Percentiles rank a stretch among this genome's conserved stretches.
Conservation (phyloP, 2,329 filamentous ascomycete species). For the Penicillium freii region DNA sequence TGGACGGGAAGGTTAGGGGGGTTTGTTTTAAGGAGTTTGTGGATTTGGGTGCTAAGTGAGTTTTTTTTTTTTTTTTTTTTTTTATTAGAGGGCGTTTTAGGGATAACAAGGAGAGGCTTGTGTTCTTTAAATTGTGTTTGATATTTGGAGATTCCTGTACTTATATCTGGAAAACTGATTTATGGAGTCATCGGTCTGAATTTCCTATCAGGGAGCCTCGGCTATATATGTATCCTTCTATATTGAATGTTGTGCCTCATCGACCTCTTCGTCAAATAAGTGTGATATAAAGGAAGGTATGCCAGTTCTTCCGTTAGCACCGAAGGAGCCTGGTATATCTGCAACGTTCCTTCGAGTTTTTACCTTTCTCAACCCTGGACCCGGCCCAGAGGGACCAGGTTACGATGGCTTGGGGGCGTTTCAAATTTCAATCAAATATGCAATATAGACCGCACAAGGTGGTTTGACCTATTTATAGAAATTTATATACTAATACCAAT, state of each 20-base stretch:
- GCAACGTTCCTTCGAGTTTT: too few species aligned
- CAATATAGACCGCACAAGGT: too few species aligned
- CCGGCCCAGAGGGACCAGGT: too few species aligned
- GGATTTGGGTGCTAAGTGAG: constrained; percentile 21
- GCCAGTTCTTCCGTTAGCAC: too few species aligned
- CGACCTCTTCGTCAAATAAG: neutral
- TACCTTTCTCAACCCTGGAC: too few species aligned
- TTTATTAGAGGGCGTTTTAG: neutral
- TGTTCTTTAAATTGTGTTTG: neutral
- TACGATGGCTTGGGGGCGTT: too few species aligned
- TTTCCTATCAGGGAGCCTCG: neutral
- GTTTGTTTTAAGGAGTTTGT: constrained; percentile 36
- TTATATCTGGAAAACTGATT: neutral
- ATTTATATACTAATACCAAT: too few species aligned
- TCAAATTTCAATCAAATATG: too few species aligned
- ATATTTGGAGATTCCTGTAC: neutral
- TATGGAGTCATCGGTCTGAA: neutral
- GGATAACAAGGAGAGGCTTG: neutral
- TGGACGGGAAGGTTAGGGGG: constrained; percentile 28
- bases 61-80: neutral
- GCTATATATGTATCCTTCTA: too few species aligned
- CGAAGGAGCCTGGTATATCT: too few species aligned
- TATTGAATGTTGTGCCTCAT: too few species aligned
- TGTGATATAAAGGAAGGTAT: neutral
- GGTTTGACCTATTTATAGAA: too few species aligned